Evolutionary conservation across 2,329 filamentous ascomycete species (phyloP).

Genomic region (Beauveria sp.): DNA sequence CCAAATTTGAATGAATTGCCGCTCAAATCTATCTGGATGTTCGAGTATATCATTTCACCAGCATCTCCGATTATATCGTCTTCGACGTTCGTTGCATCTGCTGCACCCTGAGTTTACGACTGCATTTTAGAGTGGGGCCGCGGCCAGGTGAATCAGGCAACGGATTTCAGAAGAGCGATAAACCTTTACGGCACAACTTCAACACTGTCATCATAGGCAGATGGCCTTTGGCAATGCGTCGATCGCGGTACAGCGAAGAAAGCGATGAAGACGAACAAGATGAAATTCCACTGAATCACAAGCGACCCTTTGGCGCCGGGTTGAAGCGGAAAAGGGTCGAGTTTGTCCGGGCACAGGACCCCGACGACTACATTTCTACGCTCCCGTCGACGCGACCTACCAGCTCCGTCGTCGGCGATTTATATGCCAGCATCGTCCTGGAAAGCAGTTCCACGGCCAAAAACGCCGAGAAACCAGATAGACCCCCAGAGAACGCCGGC

Average conservation of each 20-base stretch:
- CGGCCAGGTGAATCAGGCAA: no score
- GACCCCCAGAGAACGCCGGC: slow-evolving; percentile 15
- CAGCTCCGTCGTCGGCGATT: slow-evolving; percentile 39
- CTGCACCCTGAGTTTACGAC: no score
- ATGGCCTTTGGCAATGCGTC: slow-evolving; percentile 19
- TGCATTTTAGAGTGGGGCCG: no score
- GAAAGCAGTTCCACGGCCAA: slow-evolving; percentile 24
- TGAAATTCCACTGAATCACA: slow-evolving; percentile 45
- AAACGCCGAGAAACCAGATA: neutral
- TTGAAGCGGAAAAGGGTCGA: slow-evolving; percentile 45
- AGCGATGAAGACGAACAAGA: slow-evolving; percentile 29
- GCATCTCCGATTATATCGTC: no score
- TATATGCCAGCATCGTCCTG: slow-evolving; percentile 63
- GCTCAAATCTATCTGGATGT: no score
- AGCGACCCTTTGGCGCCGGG: slow-evolving; percentile 48
- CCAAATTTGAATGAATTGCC: no score
- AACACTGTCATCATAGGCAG: neutral
- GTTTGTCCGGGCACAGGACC: slow-evolving; percentile 48
- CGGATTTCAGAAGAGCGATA: no score
- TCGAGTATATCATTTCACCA: no score
- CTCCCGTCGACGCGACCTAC: slow-evolving; percentile 18
- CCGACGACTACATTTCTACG: slow-evolving; percentile 22
- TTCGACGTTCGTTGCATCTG: no score
- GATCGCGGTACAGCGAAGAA: slow-evolving; percentile 16
- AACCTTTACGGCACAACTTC: neutral